phyloP scores from a whole-genome alignment of 768 basidiomycete species.

The Tricholoma flavovirens region DNA sequence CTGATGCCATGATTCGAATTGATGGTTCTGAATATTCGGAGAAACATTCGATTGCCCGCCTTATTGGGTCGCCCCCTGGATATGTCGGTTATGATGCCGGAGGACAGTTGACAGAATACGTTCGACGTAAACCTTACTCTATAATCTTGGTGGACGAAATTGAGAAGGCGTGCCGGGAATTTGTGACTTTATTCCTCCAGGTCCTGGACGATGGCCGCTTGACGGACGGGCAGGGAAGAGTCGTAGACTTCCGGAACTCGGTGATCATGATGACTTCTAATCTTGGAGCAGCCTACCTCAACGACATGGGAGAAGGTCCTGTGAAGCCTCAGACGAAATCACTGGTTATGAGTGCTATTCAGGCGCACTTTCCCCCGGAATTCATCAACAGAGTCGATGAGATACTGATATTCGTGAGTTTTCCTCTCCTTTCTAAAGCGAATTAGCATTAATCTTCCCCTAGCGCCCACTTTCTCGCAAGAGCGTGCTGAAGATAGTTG shows the following conservation, averaged over 20 bases:
- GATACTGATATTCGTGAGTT: constrained; percentile 70
- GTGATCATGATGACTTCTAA: constrained; percentile 96
- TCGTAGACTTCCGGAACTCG: constrained; percentile 84
- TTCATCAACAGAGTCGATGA: constrained; percentile 90
- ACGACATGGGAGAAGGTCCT: constrained; percentile 68
- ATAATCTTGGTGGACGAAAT: constrained; percentile 86
- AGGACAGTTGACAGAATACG: constrained; percentile 90
- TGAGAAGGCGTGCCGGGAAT: constrained; percentile 79
- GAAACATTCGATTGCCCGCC: constrained; percentile 47
- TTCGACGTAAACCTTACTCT: constrained; percentile 85
- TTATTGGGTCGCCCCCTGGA: constrained; percentile 66
- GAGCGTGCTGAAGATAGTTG: constrained; percentile 82
- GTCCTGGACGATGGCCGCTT: constrained; percentile 90
- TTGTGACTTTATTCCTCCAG: constrained; percentile 54
- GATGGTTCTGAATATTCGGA: constrained; percentile 94
- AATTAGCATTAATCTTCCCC: constrained; percentile 20
- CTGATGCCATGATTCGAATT: constrained; percentile 87
- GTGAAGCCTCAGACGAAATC: constrained; percentile 54
- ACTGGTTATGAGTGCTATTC: constrained; percentile 76
- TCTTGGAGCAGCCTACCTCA: constrained; percentile 71
- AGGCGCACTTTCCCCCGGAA: constrained; percentile 86
- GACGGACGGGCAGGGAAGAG: constrained; percentile 89
- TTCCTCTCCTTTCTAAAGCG: constrained; percentile 7
- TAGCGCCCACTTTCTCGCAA: constrained; percentile 75
- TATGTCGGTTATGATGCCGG: constrained; percentile 91